These are phyloP conservation scores for Globisporangium nodosum DNA, from an alignment of 352 stramenopile species.

Conservation along the genomic window DNA sequence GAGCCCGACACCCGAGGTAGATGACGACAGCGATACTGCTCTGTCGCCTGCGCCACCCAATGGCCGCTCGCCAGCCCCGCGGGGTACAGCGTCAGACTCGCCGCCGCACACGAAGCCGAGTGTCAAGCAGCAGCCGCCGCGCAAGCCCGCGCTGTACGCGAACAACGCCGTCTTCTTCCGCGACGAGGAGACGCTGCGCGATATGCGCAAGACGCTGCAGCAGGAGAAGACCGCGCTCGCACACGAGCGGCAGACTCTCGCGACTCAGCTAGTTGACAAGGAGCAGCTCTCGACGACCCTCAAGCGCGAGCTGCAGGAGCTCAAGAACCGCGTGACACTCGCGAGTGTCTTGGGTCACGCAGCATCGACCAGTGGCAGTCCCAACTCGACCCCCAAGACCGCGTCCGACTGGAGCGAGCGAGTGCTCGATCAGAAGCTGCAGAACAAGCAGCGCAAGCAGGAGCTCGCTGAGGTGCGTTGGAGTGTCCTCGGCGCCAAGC, in stretches of 20 bases:
- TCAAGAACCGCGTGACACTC: constrained; percentile 57
- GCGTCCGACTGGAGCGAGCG: constrained; percentile 37
- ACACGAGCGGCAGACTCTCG: constrained; percentile 25
- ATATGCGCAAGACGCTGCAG: constrained; percentile 29
- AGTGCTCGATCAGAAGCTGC: constrained; percentile 34
- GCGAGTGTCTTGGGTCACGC: constrained; percentile 10
- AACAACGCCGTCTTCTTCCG: constrained; percentile 46
- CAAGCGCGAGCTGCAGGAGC: constrained; percentile 40
- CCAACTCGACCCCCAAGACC: constrained; percentile 14
- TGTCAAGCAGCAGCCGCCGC: constrained; percentile 1
- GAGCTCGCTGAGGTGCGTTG: constrained; percentile 21
- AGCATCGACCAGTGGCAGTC: neutral
- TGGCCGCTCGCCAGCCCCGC: neutral
- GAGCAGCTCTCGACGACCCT: constrained; percentile 25
- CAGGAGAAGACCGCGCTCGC: constrained; percentile 34
- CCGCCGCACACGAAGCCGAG: neutral
- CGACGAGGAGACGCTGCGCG: constrained; percentile 42
- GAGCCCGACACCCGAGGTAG: constrained; percentile 12
- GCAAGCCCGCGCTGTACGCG: constrained; percentile 14
- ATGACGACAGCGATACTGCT: neutral
- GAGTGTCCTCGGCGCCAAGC: neutral
- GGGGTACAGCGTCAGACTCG: neutral
- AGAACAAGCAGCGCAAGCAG: constrained; percentile 29
- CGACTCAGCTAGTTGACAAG: constrained; percentile 26
- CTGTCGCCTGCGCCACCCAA: neutral